Evolutionary conservation across 805 yeast genomes (phyloP).

Genomic region (Kurtzmaniella fragi): DNA sequence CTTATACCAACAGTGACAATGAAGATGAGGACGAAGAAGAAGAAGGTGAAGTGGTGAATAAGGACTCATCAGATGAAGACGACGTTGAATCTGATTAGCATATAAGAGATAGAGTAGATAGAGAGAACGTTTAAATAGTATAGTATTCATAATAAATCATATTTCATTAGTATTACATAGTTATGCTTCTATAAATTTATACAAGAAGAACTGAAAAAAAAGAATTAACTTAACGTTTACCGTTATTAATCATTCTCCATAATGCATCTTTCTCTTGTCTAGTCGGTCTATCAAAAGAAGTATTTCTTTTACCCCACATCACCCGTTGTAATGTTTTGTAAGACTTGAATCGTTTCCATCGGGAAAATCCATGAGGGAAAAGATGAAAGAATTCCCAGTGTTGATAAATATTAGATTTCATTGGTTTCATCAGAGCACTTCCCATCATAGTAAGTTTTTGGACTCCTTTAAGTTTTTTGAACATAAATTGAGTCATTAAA

Average conservation of each 20-base stretch:
- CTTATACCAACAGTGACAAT: conserved; percentile 12
- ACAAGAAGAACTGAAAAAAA: neutral
- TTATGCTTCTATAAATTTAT: too few species aligned
- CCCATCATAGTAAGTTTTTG: conserved; percentile 63
- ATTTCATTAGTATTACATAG: neutral
- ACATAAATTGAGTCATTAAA: conserved; percentile 50
- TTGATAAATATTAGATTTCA: neutral
- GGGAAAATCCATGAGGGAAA: neutral
- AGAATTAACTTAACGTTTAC: conserved; percentile 9
- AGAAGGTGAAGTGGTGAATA: conserved; percentile 14
- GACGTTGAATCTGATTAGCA: conserved; percentile 9
- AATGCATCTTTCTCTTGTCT: conserved; percentile 32
- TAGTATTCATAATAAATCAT: neutral
- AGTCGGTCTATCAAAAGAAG: conserved; percentile 28
- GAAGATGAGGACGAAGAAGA: conserved; percentile 20
- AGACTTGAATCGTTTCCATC: neutral
- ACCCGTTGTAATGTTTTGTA: conserved; percentile 10
- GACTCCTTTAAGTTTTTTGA: conserved; percentile 53
- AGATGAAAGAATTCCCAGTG: neutral
- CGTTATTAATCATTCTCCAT: conserved; percentile 42
- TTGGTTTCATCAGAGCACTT: conserved; percentile 3
- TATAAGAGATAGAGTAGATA: neutral
- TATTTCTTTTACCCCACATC: conserved; percentile 22
- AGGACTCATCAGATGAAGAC: conserved; percentile 18
- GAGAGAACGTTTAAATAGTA: too few species aligned